Evolutionary conservation across 2,329 filamentous ascomycete species (phyloP), one percentile per base, ranked within the genome.

Genomic region (Sporothrix variecibatus): DNA sequence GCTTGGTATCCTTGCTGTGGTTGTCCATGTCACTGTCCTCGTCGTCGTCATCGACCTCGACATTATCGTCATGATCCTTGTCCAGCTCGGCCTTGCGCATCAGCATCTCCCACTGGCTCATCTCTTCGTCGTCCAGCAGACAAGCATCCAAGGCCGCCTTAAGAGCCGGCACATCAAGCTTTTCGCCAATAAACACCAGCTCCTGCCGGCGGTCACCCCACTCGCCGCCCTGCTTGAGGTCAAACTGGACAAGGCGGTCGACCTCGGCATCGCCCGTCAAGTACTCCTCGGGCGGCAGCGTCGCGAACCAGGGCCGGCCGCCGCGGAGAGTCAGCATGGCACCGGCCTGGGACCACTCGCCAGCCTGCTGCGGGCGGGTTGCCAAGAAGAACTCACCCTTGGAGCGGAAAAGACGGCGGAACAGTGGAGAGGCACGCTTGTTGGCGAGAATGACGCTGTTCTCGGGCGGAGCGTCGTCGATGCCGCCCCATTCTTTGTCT

Each of bases 171-270:
- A 84, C 78, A 69, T 92, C 85, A 17, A 94, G 83, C 5, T 85
- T 85, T 80, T 93, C 90, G 0, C 92, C 92, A 74, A 94, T 93
- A 75, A 94, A 92, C 2, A 94, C 92, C 7, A 94, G 80, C 80
- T 94, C 92, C 79, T 94, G 91, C 1, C 91, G 84, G 0, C 91
- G 85, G 77, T 94, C 92, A 0, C 90, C 91, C 90, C 91, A 93
- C 74, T 88, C 85, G 0, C 87, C 88, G 5, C 87, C 86, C 34
- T 86, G 85, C 7, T 82, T 78, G 28, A 88, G 85, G 76, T 88
- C 86, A 73, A 87, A 84, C 58, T 81, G 78, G 15, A 88, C 84
- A 0, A 87, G 85, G 7, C 82, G 82, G 46, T 88, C 83, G 0
- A 87, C 84, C n/a, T 84, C 80, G 0, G 81, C 79, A 72, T 88